These are phyloP conservation scores for Pseudoneurospora amorphoporcata DNA, from an alignment of 495 filamentous ascomycete genomes.

Conservation along the genomic window DNA sequence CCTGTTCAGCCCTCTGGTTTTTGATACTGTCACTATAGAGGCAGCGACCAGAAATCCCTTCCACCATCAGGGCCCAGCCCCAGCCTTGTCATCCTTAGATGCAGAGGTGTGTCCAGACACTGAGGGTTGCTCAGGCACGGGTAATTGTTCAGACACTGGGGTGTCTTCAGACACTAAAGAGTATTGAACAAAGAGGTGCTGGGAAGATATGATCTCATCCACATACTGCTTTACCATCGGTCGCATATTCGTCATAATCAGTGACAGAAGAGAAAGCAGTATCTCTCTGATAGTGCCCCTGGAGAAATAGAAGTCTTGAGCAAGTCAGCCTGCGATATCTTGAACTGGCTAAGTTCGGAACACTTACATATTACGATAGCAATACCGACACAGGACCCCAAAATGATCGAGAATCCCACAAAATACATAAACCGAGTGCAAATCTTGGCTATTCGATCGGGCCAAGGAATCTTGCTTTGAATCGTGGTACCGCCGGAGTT, in stretches of 20 bases:
- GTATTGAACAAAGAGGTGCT: not conserved
- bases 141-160: not conserved
- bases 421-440: not conserved
- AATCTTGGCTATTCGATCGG: not conserved
- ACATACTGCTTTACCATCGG: not conserved
- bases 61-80: not conserved
- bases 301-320: not conserved
- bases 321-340: not conserved
- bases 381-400: not conserved
- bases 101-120: not conserved
- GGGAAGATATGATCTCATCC: not conserved
- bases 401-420: not conserved
- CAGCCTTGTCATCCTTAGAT: not conserved
- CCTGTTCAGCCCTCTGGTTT: not conserved
- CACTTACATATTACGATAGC: not conserved
- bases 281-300: not conserved
- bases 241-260: not conserved
- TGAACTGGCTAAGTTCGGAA: not conserved
- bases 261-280: not conserved
- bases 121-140: not conserved
- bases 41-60: not conserved
- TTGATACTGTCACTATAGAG: not conserved
- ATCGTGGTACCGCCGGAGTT: not conserved
- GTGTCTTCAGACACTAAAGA: not conserved
- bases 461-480: not conserved